Conservation (phyloP, 192 early-diverging fungal genomes). For the Cetraspora pellucida region DNA sequence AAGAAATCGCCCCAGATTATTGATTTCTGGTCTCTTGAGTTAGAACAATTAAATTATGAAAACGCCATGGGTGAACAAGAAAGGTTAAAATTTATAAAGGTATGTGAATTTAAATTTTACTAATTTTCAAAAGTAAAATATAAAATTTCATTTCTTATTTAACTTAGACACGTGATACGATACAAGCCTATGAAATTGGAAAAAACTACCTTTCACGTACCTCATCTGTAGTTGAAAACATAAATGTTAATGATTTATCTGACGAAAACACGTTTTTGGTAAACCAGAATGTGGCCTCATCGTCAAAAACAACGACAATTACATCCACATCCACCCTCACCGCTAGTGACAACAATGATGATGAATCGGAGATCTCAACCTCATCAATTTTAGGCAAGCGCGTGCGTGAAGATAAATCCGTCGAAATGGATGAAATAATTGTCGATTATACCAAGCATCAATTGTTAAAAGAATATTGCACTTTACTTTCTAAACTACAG, state of each 20-base stretch:
- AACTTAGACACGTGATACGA: slow-evolving; percentile 1
- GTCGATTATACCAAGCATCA: slow-evolving; percentile 19
- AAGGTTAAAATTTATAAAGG: slow-evolving; percentile 14
- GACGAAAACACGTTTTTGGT: neutral
- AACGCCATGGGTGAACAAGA: neutral
- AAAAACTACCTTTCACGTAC: slow-evolving; percentile 1
- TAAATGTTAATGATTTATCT: neutral
- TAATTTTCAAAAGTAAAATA: neutral
- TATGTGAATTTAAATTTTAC: neutral
- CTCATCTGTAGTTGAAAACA: slow-evolving; percentile 5
- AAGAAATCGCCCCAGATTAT: neutral
- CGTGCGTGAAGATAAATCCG: neutral
- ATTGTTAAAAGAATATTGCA: slow-evolving; percentile 16
- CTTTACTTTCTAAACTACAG: slow-evolving; percentile 23
- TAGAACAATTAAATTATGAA: slow-evolving; percentile 6
- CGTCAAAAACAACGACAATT: too few species aligned
- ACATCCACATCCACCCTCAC: neutral
- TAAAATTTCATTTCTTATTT: slow-evolving; percentile 2
- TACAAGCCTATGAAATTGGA: slow-evolving; percentile 10
- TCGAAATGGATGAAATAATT: slow-evolving; percentile 12
- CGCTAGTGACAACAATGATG: neutral
- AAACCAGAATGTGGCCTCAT: too few species aligned
- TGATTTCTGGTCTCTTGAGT: slow-evolving; percentile 18
- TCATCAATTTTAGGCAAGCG: neutral
- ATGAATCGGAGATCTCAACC: neutral